Base-by-base conservation (phyloP, 257 asterid genomes). In the Rehmannia glutinosa region DNA sequence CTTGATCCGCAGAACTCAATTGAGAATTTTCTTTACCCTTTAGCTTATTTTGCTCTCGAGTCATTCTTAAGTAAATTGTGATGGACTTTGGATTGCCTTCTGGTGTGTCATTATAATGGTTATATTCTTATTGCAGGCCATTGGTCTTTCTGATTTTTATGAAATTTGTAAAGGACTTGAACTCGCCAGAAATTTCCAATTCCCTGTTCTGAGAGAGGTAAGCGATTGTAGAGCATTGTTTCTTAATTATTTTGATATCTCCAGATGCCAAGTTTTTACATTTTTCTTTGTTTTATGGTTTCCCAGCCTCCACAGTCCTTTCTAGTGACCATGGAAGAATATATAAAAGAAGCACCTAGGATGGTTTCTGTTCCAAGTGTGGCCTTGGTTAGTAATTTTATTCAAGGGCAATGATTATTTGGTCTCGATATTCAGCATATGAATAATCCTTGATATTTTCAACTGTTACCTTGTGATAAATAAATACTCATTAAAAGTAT, bases 161-260 rank as follows among this genome's bases (percentile, higher is more conserved):
- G 99, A 91, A 78, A 81, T 82, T 65, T 94, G 99, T 88, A 91
- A 86, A 81, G 98, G 92, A 35, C 87, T 94, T 71, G 97, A 91
- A 84, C 95, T 94, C 54, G 99, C 99, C 39, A 85, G 98, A 79
- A 94, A 88, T 80, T 94, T 94, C 74, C 99, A 94, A 69, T 94
- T 94, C 78, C 99, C 99, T 17, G 87, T 83, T 23, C 60, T 94
- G 85, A 86, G 91, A 76, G 99, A 88, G 93, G 99, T 91, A 85
- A 71, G 54, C 50, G 27, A 17, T 51, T 20, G 7, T 69, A 39
- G 24, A 67, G 16, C 43, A 39, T 60, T 60, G 12, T 55, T 25
- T 47, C 55, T 65, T 35, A 11, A 30, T 62, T 24, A 23, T 28
- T 60, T 64, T 80, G n/a, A 10, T 6, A 46, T 30, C 51, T 50